Percentiles rank a stretch among this genome's conserved stretches.
Evolutionary conservation across 1,139 yeast genomes (phyloP).

Genomic region (Yamadazyma trypodendri): DNA sequence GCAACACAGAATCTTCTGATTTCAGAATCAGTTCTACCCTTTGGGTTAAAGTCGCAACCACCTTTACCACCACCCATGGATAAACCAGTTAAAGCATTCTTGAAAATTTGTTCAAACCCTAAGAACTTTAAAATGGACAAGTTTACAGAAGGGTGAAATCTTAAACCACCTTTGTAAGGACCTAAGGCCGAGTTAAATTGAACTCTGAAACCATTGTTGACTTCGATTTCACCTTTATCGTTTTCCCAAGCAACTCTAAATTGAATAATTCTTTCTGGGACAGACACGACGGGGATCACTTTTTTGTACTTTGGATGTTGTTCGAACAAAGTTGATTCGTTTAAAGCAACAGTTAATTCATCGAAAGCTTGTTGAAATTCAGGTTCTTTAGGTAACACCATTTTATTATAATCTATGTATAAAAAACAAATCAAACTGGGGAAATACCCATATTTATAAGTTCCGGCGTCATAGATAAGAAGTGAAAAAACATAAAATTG

Average conservation of each 20-base stretch:
- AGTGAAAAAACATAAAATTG: not conserved
- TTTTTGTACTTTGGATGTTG: slow-evolving; percentile 88
- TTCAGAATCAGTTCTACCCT: slow-evolving; percentile 88
- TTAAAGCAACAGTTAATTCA: slow-evolving; percentile 84
- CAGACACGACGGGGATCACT: slow-evolving; percentile 86
- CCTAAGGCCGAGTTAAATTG: slow-evolving; percentile 98
- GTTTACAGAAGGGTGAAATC: slow-evolving; percentile 97
- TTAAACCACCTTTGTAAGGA: slow-evolving; percentile 98
- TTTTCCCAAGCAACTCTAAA: slow-evolving; percentile 98
- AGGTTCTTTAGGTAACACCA: slow-evolving; percentile 78
- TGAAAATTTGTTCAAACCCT: slow-evolving; percentile 98
- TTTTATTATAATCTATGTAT: slow-evolving; percentile 15
- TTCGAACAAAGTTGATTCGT: slow-evolving; percentile 86
- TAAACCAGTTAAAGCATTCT: slow-evolving; percentile 95
- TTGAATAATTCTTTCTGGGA: slow-evolving; percentile 94
- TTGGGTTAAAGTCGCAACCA: slow-evolving; percentile 97
- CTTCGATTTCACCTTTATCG: slow-evolving; percentile 87
- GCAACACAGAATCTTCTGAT: slow-evolving; percentile 96
- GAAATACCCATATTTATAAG: not conserved
- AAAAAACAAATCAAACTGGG: not conserved
- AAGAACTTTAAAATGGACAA: slow-evolving; percentile 91
- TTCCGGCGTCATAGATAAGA: not conserved
- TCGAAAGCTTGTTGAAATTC: slow-evolving; percentile 98
- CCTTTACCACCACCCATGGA: slow-evolving; percentile 99
- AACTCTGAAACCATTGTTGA: slow-evolving; percentile 96